Conservation (phyloP, 306 rosid species). For the Prunus armeniaca region DNA sequence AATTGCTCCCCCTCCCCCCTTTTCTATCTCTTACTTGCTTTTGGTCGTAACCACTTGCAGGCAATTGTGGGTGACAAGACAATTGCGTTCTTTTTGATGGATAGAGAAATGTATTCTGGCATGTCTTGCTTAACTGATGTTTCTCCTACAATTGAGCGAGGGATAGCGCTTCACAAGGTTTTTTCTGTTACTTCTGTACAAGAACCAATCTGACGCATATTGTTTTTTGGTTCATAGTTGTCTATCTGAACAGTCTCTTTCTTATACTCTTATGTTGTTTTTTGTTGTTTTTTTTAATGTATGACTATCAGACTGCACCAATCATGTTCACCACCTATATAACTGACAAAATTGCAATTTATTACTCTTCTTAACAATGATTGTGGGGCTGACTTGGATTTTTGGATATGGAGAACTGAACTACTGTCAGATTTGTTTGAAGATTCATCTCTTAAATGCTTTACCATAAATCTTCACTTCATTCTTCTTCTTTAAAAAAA, state of each 20-base stretch:
- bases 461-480: background rate
- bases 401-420: background rate
- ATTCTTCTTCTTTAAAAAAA: background rate
- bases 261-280: background rate
- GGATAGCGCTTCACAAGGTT: conserved; percentile 96
- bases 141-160: conserved; percentile 76
- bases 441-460: background rate
- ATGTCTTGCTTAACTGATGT: conserved; percentile 84
- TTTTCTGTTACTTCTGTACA: conserved; percentile 6
- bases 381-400: background rate
- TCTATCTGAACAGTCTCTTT: background rate
- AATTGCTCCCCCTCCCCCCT: background rate
- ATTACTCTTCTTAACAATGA: background rate
- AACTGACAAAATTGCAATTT: background rate
- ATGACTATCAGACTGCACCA: background rate
- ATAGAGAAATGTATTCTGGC: conserved; percentile 88
- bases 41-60: conserved; percentile 36
- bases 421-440: background rate
- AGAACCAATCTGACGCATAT: conserved; percentile 7
- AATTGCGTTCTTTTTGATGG: conserved; percentile 77
- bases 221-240: background rate
- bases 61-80: conserved; percentile 97
- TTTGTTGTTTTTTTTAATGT: background rate
- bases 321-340: background rate
- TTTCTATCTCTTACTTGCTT: background rate